phyloP scores from a whole-genome alignment of 1,284 basidiomycete species.

The Austropuccinia psidii region DNA sequence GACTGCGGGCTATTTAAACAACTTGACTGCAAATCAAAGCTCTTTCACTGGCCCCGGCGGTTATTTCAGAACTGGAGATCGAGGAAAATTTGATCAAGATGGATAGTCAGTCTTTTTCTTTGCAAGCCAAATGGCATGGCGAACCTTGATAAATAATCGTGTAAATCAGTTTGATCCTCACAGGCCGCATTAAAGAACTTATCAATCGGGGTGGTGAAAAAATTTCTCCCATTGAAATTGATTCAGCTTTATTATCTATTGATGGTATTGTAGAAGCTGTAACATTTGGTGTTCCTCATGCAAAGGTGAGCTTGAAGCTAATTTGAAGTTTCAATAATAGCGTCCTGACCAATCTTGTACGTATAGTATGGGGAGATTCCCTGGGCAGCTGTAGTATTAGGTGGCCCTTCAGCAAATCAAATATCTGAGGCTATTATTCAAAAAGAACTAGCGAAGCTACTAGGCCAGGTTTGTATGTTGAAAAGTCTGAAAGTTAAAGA shows the following conservation, averaged over 20 bases:
- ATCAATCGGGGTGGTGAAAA: slow-evolving; percentile 57
- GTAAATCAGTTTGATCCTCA: slow-evolving; percentile 35
- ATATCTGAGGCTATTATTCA: slow-evolving; percentile 43
- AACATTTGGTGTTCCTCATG: slow-evolving; percentile 48
- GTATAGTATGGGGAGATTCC: slow-evolving; percentile 46
- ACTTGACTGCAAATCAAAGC: slow-evolving; percentile 49
- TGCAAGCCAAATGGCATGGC: slow-evolving; percentile 38
- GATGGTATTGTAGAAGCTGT: slow-evolving; percentile 54
- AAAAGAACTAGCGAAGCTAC: slow-evolving; percentile 43
- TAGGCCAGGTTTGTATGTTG: slow-evolving; percentile 37
- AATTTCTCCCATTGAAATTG: slow-evolving; percentile 60
- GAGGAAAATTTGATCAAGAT: slow-evolving; percentile 58
- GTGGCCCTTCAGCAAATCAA: slow-evolving; percentile 37
- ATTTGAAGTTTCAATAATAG: background rate
- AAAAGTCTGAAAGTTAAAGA: background rate
- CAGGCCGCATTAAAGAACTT: slow-evolving; percentile 47
- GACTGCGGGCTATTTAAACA: slow-evolving; percentile 51
- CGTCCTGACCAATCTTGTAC: background rate
- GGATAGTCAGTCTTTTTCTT: slow-evolving; percentile 48
- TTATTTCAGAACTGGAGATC: slow-evolving; percentile 58
- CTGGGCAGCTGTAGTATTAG: slow-evolving; percentile 47
- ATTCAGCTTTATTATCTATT: slow-evolving; percentile 52
- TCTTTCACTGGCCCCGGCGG: slow-evolving; percentile 48
- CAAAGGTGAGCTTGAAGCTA: slow-evolving; percentile 46
- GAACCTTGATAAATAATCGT: slow-evolving; percentile 52